phyloP scores from a whole-genome alignment of 2,329 filamentous ascomycete species.

The Fusarium sp. region DNA sequence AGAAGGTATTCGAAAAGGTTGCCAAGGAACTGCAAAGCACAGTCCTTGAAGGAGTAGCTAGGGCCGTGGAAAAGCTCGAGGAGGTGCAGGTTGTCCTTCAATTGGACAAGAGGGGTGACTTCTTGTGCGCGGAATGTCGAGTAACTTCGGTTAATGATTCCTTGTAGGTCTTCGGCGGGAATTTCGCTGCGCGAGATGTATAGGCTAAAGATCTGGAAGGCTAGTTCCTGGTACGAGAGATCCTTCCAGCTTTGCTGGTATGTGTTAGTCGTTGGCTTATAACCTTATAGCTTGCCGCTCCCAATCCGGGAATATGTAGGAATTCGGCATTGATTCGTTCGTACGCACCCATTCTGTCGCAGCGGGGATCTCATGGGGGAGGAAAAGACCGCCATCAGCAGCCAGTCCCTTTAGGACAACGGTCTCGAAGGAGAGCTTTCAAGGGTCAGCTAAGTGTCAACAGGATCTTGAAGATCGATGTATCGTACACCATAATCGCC shows the following conservation, averaged over 20 bases:
- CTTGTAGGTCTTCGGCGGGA: slow-evolving; percentile 75
- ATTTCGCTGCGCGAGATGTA: slow-evolving; percentile 77
- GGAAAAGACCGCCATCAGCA: slow-evolving; percentile 85
- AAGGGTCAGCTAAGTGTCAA: slow-evolving; percentile 15
- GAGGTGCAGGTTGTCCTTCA: slow-evolving; percentile 77
- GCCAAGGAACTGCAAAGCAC: slow-evolving; percentile 90
- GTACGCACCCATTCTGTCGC: slow-evolving; percentile 67
- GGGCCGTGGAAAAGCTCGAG: slow-evolving; percentile 97
- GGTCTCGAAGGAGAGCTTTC: slow-evolving; percentile 84
- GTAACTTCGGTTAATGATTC: slow-evolving; percentile 85
- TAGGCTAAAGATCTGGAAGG: slow-evolving; percentile 85
- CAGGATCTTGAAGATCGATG: accelerated
- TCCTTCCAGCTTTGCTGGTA: slow-evolving; percentile 77
- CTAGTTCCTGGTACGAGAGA: slow-evolving; percentile 83
- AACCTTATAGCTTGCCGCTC: background rate
- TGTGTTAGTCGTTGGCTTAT: slow-evolving; percentile 5
- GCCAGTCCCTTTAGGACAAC: slow-evolving; percentile 90
- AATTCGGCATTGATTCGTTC: slow-evolving; percentile 59
- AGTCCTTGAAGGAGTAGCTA: slow-evolving; percentile 94
- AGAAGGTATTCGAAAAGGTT: slow-evolving; percentile 95
- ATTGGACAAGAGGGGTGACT: slow-evolving; percentile 72
- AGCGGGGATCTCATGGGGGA: slow-evolving; percentile 82
- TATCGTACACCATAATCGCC: slow-evolving; percentile 46
- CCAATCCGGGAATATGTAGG: accelerated
- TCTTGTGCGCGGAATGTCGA: slow-evolving; percentile 85